Evolutionary conservation across 2,329 filamentous ascomycete species (phyloP), one percentile per base, ranked within the genome.

Genomic region (Aspergillus clavatus): DNA sequence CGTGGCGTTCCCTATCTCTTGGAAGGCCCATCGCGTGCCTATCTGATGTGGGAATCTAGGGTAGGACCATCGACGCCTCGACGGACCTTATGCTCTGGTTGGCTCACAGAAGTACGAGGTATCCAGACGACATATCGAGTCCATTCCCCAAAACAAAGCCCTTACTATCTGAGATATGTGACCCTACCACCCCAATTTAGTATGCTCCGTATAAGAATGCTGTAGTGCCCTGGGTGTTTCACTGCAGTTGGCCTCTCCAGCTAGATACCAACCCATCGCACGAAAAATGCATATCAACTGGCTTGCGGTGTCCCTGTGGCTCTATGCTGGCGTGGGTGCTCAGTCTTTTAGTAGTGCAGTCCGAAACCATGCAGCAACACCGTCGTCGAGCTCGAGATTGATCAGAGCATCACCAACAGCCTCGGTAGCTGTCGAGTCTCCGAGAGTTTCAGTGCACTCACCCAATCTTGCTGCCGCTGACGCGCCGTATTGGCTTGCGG

Each of bases 401-500:
- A 35, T 11, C 18, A 11, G 8, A 16, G 31, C 31, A 16, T 35
- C 31, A 14, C 16, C 16, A 18, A 18, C 31, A 12, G 18, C 19
- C 11, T 10, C 31, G 29, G 27, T n/a, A 7, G 27, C 12, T 6
- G 27, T n/a, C 14, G 27, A 14, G 4, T 29, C 27, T 29, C 14
- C 27, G 12, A 16, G n/a, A 18, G 29, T 16, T 10, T n/a, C 18
- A 33, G n/a, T 7, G 29, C 29, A 33, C 3, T 33, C 29, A 14
- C 18, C 29, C 10, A 33, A 33, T 12, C 29, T 33, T 35, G 31
- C 16, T 35, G 31, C 31, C 11, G 31, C 31, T 18, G 31, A 35
- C 19, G 14, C 31, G 4, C 14, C 31, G 18, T 69, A 67, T 51
- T 69, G 67, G 58, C 43, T 60, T 18, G 58, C 53, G 18, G 46